Evolutionary conservation across 2,329 filamentous ascomycete species (phyloP).

Genomic region (Colletotrichum eleusines): DNA sequence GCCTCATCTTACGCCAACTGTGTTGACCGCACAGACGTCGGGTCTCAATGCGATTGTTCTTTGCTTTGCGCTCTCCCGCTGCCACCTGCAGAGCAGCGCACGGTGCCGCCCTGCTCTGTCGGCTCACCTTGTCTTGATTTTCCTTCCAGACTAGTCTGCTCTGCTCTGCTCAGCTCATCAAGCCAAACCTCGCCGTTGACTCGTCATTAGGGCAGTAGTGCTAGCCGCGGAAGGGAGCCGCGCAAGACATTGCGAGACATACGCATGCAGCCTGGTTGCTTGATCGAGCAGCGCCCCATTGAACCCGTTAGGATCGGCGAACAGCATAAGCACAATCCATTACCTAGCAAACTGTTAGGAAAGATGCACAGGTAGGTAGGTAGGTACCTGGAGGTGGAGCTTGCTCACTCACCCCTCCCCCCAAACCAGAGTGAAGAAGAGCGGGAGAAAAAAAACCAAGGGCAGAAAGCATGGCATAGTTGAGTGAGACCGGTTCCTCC

Average conservation of each 20-base stretch:
- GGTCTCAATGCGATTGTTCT: constrained; percentile 33
- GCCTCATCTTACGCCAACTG: constrained; percentile 47
- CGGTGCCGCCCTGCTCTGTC: background rate
- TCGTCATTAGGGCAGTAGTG: constrained; percentile 28
- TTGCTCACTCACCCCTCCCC: background rate
- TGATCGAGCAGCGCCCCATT: constrained; percentile 34
- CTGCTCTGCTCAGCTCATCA: constrained; percentile 3
- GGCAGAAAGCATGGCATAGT: background rate
- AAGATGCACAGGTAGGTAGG: constrained; percentile 34
- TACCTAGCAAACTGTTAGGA: constrained; percentile 27
- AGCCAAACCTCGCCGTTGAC: constrained; percentile 14
- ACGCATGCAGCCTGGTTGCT: constrained; percentile 39
- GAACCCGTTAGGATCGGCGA: constrained; percentile 37
- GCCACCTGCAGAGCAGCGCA: no score
- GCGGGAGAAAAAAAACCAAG: background rate
- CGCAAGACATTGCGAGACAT: constrained; percentile 36
- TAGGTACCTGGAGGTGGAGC: constrained; percentile 2
- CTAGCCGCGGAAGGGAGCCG: constrained; percentile 40
- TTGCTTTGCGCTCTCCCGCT: constrained; percentile 9
- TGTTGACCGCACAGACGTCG: constrained; percentile 43
- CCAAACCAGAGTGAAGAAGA: background rate
- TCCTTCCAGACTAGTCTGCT: constrained; percentile 15
- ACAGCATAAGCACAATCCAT: constrained; percentile 34
- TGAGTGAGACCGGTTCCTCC: constrained; percentile 4
- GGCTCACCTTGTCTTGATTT: background rate